Evolutionary conservation across 371 early-diverging fungal genomes (phyloP).

Genomic region (Haplosporangium sp.): DNA sequence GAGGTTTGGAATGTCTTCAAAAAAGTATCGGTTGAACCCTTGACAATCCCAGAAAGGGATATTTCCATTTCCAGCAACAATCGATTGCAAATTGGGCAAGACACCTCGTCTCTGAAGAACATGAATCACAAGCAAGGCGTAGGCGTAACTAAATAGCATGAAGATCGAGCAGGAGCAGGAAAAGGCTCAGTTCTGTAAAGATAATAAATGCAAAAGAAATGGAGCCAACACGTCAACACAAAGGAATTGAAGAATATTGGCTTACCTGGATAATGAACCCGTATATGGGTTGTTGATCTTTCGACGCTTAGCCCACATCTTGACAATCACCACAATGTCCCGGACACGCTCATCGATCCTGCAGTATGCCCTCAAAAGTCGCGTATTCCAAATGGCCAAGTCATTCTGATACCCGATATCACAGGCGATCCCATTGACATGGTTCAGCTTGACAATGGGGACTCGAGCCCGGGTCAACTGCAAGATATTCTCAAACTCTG

Average conservation of each 20-base stretch:
- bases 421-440: conserved; percentile 66
- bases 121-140: conserved; percentile 85
- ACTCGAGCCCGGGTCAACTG: conserved; percentile 57
- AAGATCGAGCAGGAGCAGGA: conserved; percentile 2
- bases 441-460: conserved; percentile 62
- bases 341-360: conserved; percentile 80
- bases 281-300: conserved; percentile 71
- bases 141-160: conserved; percentile 28
- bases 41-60: conserved; percentile 51
- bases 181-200: neutral
- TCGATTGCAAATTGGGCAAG: conserved; percentile 53
- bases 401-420: conserved; percentile 87
- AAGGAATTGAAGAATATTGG: neutral
- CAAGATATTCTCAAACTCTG: conserved; percentile 45
- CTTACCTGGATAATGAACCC: conserved; percentile 47
- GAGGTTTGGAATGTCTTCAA: conserved; percentile 70
- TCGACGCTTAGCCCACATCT: conserved; percentile 82
- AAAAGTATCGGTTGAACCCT: conserved; percentile 73
- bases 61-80: conserved; percentile 29
- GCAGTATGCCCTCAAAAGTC: conserved; percentile 77
- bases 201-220: no score
- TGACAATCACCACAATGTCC: conserved; percentile 75
- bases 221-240: no score
- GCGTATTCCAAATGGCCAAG: conserved; percentile 80
- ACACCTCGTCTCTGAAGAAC: conserved; percentile 64